Evolutionary conservation across 805 yeast species (phyloP).

Genomic region (Diddensiella transvaalensis): DNA sequence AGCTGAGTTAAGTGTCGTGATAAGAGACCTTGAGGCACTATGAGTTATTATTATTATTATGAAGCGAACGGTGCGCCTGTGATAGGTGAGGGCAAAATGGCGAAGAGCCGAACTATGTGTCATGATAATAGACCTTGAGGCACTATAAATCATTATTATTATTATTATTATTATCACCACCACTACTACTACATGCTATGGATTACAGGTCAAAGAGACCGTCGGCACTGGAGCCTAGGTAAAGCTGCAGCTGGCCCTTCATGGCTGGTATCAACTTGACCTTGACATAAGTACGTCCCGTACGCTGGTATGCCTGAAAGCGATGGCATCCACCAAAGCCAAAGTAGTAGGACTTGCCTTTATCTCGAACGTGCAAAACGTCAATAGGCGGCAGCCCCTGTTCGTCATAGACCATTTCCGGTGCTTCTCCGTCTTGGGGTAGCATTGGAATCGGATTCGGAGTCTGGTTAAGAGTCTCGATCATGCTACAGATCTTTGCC

Average conservation of each 20-base stretch:
- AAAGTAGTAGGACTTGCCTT: slow-evolving; percentile 61
- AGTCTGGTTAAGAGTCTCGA: slow-evolving; percentile 37
- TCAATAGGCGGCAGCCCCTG: slow-evolving; percentile 83
- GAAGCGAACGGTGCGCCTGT: background rate
- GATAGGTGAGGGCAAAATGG: background rate
- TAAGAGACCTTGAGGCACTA: slow-evolving; percentile 25
- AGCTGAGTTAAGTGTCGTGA: slow-evolving; percentile 32
- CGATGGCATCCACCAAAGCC: slow-evolving; percentile 89
- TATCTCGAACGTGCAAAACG: slow-evolving; percentile 62
- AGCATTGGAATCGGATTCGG: background rate
- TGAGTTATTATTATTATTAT: background rate
- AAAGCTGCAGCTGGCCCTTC: slow-evolving; percentile 54
- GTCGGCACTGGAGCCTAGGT: background rate
- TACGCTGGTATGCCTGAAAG: slow-evolving; percentile 77
- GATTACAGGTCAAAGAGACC: background rate
- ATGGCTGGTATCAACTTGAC: slow-evolving; percentile 77
- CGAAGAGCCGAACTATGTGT: slow-evolving; percentile 33
- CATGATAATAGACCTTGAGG: slow-evolving; percentile 27
- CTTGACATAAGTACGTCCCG: slow-evolving; percentile 48
- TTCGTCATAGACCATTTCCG: slow-evolving; percentile 21
- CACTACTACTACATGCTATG: slow-evolving; percentile 30
- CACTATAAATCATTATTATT: slow-evolving; percentile 1
- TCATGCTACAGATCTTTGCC: slow-evolving; percentile 74
- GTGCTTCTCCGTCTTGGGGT: background rate
- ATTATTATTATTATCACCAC: background rate